These are phyloP conservation scores for Lentinula lateritia DNA, from an alignment of 768 basidiomycete species.

Conservation along the genomic window DNA sequence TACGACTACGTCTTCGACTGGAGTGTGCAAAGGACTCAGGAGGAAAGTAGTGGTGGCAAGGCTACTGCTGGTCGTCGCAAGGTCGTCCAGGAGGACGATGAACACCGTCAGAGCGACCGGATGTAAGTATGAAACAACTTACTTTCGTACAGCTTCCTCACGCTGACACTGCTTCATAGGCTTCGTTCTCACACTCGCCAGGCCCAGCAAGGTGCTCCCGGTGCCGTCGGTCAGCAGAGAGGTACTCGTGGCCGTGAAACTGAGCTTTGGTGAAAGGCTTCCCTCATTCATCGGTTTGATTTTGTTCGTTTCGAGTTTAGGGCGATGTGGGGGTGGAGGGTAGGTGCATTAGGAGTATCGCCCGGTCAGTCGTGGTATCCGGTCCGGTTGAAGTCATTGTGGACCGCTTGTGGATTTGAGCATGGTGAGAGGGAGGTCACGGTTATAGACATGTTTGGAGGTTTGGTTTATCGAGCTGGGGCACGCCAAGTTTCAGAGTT, in stretches of 20 bases:
- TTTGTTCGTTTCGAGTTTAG: conserved; percentile 33
- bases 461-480: conserved; percentile 21
- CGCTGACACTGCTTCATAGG: conserved; percentile 33
- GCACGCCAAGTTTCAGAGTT: conserved; percentile 33
- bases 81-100: conserved; percentile 81
- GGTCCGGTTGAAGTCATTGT: conserved; percentile 32
- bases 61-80: conserved; percentile 62
- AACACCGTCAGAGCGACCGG: conserved; percentile 75
- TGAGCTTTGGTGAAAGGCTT: conserved; percentile 49
- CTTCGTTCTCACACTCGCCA: conserved; percentile 86
- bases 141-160: conserved; percentile 10
- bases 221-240: conserved; percentile 41
- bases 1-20: conserved; percentile 99
- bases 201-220: conserved; percentile 58
- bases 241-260: conserved; percentile 39
- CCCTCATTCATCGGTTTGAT: conserved; percentile 16
- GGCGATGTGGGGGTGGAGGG: conserved; percentile 43
- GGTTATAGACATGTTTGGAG: conserved; percentile 4
- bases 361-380: conserved; percentile 27
- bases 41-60: conserved; percentile 61
- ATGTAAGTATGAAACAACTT: conserved; percentile 51
- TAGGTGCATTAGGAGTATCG: conserved; percentile 30
- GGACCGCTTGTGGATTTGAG: conserved; percentile 7
- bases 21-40: conserved; percentile 80
- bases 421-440: not conserved